These are phyloP conservation scores for Colletotrichum somersetense DNA, from an alignment of 2,329 filamentous ascomycete species.

Conservation along the genomic window DNA sequence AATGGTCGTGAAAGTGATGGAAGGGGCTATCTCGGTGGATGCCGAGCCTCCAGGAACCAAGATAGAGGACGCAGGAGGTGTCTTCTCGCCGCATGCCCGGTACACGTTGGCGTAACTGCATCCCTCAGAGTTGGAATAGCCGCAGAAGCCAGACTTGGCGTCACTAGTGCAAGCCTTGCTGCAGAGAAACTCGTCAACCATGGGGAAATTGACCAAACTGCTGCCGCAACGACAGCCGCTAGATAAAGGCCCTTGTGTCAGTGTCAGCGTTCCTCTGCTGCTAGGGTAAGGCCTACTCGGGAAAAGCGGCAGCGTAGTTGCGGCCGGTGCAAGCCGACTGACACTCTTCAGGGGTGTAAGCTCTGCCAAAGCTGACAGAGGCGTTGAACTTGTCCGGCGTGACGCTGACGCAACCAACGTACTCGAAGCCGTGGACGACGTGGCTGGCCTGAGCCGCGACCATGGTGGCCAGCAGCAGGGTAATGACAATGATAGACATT, in stretches of 20 bases:
- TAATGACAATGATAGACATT: slow-evolving; percentile 6
- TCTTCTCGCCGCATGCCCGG: slow-evolving; percentile 23
- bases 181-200: slow-evolving; percentile 32
- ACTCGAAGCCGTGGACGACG: slow-evolving; percentile 32
- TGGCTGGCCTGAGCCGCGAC: slow-evolving; percentile 27
- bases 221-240: slow-evolving; percentile 39
- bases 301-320: slow-evolving; percentile 33
- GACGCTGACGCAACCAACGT: slow-evolving; percentile 37
- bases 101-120: slow-evolving; percentile 37
- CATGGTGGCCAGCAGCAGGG: slow-evolving; percentile 24
- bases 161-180: slow-evolving; percentile 27
- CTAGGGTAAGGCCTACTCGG: slow-evolving; percentile 7
- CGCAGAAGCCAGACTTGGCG: slow-evolving; percentile 22
- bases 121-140: slow-evolving; percentile 7
- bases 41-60: not conserved
- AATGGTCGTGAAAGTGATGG: slow-evolving; percentile 29
- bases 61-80: not conserved
- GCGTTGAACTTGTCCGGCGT: slow-evolving; percentile 24
- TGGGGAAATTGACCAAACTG: slow-evolving; percentile 15
- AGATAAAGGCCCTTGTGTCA: not conserved
- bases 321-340: slow-evolving; percentile 36
- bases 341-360: slow-evolving; percentile 38
- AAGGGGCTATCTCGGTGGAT: not conserved
- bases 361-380: slow-evolving; percentile 25
- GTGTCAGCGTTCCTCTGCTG: not conserved